Conservation (phyloP, 257 asterid genomes). For the Solanum dulcamara region DNA sequence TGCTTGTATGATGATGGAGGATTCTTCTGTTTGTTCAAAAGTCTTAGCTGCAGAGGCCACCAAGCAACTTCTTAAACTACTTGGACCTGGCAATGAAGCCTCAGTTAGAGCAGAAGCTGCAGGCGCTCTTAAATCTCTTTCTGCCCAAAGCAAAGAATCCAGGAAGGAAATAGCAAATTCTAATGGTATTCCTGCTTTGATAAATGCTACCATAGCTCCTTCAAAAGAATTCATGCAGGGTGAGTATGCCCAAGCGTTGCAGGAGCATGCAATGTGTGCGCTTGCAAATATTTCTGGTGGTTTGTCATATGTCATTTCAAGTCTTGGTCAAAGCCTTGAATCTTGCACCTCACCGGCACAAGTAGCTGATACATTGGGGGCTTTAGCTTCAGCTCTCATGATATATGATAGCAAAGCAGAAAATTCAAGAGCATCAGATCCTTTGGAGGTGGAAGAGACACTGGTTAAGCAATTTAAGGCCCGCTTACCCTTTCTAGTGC, state of each 20-base stretch:
- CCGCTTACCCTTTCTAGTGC: conserved; percentile 55
- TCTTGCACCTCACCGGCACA: conserved; percentile 93
- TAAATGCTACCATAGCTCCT: conserved; percentile 98
- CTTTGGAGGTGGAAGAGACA: conserved; percentile 81
- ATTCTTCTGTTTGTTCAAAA: conserved; percentile 74
- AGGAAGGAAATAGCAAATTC: conserved; percentile 67
- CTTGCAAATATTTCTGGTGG: conserved; percentile 99
- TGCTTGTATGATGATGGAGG: conserved; percentile 97
- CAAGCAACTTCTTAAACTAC: conserved; percentile 75
- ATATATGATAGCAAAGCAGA: conserved; percentile 87
- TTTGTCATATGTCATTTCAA: conserved; percentile 79
- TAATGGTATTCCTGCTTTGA: conserved; percentile 86
- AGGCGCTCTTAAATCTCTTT: conserved; percentile 90
- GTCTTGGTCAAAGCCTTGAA: conserved; percentile 98
- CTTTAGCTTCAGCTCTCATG: conserved; percentile 97
- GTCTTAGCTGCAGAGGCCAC: conserved; percentile 72
- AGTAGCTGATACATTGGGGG: conserved; percentile 93
- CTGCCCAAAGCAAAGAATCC: conserved; percentile 89
- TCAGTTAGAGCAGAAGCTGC: conserved; percentile 98
- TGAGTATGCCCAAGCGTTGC: conserved; percentile 97
- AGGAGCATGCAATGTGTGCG: conserved; percentile 98
- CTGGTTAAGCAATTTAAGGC: conserved; percentile 71
- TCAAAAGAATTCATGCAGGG: conserved; percentile 99
- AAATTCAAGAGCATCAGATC: conserved; percentile 71
- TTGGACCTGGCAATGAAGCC: conserved; percentile 83